Base-by-base conservation (phyloP, 1,284 basidiomycete genomes). In the Ganoderma lingzhi region DNA sequence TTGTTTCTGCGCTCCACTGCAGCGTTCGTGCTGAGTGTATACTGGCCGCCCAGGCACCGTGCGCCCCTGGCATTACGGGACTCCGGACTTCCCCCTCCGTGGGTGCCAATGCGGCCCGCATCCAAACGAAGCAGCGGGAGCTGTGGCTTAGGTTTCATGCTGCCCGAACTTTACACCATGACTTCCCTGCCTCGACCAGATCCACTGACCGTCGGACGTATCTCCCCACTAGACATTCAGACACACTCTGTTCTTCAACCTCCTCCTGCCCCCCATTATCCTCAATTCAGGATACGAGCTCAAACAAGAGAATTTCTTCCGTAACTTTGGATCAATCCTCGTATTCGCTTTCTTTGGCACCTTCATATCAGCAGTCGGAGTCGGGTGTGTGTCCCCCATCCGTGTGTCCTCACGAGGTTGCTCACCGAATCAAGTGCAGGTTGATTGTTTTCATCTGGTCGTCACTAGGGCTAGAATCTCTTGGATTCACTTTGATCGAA, bases 211-310 rank as follows among this genome's bases (percentile, higher is more conserved):
- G 14, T 48, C 45, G 37, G 45, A 48, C n/a, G 32, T 30, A 3
- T 19, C 17, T 32, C 15, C 62, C n/a, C 28, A 42, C 14, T n/a
- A 96, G 95, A 95, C 94, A 23, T 98, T 98, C 87, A 96, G 95
- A 81, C 96, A 98, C 79, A 99, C 97, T 3, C 87, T 99, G 67
- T 98, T 99, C 87, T 97, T 99, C 85, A 99, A 99, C 81, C 88
- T 99, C 12, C 86, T 99, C 12, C 88, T 99, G 2, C 98, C 98
- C 2, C 98, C 97, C 0, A 99, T 99, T 80, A 99, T 99, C 78
- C 85, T 99, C 55, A 97, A 98, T 79, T 98, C 96, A 6, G 97
- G 97, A 6, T 99, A 99, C 81, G 96, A 98, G 81, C 88, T 99
- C 65, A 97, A 97, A 78, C 96, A 98, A 85, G 97, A 97, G 82